Percentiles rank a stretch among this genome's conserved stretches.
These are phyloP conservation scores for Torulaspora maleeae DNA, from an alignment of 805 yeast genomes.

Conservation along the genomic window DNA sequence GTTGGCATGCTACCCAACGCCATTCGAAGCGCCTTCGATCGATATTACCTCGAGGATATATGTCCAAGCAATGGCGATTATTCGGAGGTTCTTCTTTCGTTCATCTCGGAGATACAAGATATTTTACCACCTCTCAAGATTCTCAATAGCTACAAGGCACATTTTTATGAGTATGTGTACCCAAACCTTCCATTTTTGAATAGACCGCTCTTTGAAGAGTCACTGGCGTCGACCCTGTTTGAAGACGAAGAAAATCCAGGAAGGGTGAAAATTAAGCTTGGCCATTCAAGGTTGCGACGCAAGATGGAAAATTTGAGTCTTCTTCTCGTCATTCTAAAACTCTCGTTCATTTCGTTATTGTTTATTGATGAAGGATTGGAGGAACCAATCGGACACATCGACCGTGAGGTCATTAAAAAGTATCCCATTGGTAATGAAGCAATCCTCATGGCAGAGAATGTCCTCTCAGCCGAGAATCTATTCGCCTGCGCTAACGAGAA, in stretches of 20 bases:
- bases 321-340: constrained; percentile 27
- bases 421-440: constrained; percentile 29
- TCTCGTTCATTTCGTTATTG: constrained; percentile 29
- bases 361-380: constrained; percentile 15
- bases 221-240: constrained; percentile 22
- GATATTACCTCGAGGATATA: constrained; percentile 28
- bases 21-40: constrained; percentile 22
- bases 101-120: constrained; percentile 23
- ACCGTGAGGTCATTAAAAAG: constrained; percentile 19
- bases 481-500: constrained; percentile 34
- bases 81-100: constrained; percentile 24
- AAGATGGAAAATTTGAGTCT: constrained; percentile 30
- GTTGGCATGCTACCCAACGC: constrained; percentile 24
- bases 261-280: constrained; percentile 25
- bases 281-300: constrained; percentile 25
- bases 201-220: constrained; percentile 29
- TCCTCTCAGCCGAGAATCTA: constrained; percentile 30
- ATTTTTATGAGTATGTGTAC: constrained; percentile 29
- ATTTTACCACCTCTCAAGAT: constrained; percentile 27
- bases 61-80: constrained; percentile 25
- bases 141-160: constrained; percentile 24
- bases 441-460: constrained; percentile 26
- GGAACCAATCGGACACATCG: constrained; percentile 11
- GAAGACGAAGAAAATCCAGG: constrained; percentile 18
- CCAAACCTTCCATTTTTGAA: constrained; percentile 31